Percentiles rank a stretch among this genome's conserved stretches.
These are phyloP conservation scores for Mycena albidolilacea DNA, from an alignment of 768 basidiomycete genomes.

Conservation along the genomic window DNA sequence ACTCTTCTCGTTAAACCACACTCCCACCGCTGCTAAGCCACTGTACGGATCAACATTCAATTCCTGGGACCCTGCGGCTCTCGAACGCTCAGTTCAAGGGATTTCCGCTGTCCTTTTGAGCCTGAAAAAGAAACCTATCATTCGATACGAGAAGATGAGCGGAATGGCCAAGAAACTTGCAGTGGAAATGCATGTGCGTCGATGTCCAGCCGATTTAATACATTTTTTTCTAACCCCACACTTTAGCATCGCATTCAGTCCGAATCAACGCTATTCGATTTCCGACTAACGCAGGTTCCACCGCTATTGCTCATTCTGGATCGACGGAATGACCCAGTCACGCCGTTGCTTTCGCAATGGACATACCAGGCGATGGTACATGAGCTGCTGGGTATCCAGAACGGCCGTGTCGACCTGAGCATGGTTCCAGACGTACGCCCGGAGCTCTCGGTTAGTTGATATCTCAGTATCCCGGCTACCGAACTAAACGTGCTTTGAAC, in stretches of 20 bases:
- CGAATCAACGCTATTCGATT: conserved; percentile 91
- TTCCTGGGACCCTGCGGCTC: conserved; percentile 80
- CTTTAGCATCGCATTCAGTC: conserved; percentile 82
- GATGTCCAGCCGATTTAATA: background rate
- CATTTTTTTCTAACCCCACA: conserved; percentile 10
- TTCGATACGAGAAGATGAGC: conserved; percentile 95
- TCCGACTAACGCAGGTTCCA: conserved; percentile 88
- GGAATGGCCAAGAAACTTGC: conserved; percentile 93
- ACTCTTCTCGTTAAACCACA: conserved; percentile 89
- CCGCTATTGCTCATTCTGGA: conserved; percentile 95
- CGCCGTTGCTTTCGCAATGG: conserved; percentile 97
- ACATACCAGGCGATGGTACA: conserved; percentile 99
- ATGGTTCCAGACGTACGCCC: conserved; percentile 88
- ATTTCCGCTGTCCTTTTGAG: conserved; percentile 91
- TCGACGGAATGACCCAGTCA: conserved; percentile 96
- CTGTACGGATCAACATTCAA: conserved; percentile 82
- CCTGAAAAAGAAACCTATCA: conserved; percentile 95
- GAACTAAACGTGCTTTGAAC: conserved; percentile 23
- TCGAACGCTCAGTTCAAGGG: conserved; percentile 85
- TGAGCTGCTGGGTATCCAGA: conserved; percentile 93
- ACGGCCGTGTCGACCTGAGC: conserved; percentile 90
- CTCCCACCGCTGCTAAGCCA: conserved; percentile 72
- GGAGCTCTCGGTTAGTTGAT: conserved; percentile 80
- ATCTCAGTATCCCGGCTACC: conserved; percentile 11
- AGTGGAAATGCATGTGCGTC: conserved; percentile 82